Percentiles rank a stretch among this genome's conserved stretches.
These are phyloP conservation scores for Porpolomopsis calyptriformis DNA, from an alignment of 768 basidiomycete genomes.

Conservation along the genomic window DNA sequence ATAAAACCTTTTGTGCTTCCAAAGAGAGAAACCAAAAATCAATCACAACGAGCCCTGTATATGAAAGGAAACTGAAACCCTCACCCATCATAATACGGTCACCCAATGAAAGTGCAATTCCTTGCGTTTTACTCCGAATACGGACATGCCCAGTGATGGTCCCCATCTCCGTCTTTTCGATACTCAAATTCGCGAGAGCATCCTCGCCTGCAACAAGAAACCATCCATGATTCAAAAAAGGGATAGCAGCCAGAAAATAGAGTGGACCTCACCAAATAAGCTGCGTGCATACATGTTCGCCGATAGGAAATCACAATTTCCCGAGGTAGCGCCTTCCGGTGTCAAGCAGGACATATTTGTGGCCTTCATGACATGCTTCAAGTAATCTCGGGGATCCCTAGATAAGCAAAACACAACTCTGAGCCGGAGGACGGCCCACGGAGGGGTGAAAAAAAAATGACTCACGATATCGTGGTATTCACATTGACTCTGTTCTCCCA, in stretches of 20 bases:
- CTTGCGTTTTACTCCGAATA: constrained; percentile 95
- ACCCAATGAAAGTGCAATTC: constrained; percentile 87
- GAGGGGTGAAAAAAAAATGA: constrained; percentile 13
- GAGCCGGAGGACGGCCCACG: neutral
- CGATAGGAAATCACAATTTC: constrained; percentile 93
- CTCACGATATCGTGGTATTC: constrained; percentile 69
- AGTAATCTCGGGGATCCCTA: constrained; percentile 80
- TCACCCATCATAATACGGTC: constrained; percentile 68
- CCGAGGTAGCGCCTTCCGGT: constrained; percentile 87
- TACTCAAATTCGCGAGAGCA: constrained; percentile 87
- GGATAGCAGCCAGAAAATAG: neutral
- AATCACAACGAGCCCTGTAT: neutral
- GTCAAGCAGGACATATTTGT: constrained; percentile 98
- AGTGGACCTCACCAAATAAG: constrained; percentile 71
- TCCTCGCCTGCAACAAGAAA: constrained; percentile 69
- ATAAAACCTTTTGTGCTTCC: constrained; percentile 3
- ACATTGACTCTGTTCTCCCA: constrained; percentile 99
- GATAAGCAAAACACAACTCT: neutral
- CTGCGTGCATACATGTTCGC: constrained; percentile 95
- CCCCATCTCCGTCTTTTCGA: constrained; percentile 78
- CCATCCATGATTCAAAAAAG: neutral
- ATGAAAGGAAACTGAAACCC: constrained; percentile 9
- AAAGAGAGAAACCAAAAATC: neutral
- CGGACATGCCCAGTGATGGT: constrained; percentile 87
- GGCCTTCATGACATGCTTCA: constrained; percentile 89